Percentiles rank a stretch among this genome's conserved stretches.
Conservation (phyloP, 495 filamentous ascomycete species). For the Penicillium roqueforti region DNA sequence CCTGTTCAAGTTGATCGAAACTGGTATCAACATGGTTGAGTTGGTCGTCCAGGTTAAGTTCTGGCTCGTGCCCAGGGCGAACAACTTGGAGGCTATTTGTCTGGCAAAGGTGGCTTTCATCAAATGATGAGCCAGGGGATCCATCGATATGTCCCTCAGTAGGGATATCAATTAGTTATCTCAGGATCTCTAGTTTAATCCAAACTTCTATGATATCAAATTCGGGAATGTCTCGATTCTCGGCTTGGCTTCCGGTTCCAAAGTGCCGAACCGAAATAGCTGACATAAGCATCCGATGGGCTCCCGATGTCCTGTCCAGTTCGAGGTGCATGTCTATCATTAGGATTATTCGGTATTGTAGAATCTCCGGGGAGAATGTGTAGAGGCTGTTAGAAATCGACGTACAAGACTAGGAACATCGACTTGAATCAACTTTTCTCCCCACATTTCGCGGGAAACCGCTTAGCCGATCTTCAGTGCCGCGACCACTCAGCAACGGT, state of each 20-base stretch:
- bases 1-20: slow-evolving; percentile 9
- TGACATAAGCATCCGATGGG: slow-evolving; percentile 2
- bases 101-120: not conserved
- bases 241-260: not conserved
- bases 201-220: not conserved
- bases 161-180: not conserved
- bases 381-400: not conserved
- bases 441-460: slow-evolving; percentile 31
- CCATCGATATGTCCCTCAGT: not conserved
- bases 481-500: slow-evolving; percentile 26
- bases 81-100: not conserved
- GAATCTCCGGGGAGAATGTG: not conserved
- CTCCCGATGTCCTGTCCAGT: not conserved
- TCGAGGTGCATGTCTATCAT: not conserved
- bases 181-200: not conserved
- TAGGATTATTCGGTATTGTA: not conserved
- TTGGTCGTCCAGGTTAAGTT: slow-evolving; percentile 9
- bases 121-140: not conserved
- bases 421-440: not conserved
- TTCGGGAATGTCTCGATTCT: not conserved
- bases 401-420: no score
- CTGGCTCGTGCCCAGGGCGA: slow-evolving; percentile 11
- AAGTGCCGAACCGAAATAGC: slow-evolving; percentile 4
- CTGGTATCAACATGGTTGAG: slow-evolving; percentile 9
- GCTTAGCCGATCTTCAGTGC: slow-evolving; percentile 46